Conservation (phyloP, 345 rosid genomes). For the Salix dunnii region DNA sequence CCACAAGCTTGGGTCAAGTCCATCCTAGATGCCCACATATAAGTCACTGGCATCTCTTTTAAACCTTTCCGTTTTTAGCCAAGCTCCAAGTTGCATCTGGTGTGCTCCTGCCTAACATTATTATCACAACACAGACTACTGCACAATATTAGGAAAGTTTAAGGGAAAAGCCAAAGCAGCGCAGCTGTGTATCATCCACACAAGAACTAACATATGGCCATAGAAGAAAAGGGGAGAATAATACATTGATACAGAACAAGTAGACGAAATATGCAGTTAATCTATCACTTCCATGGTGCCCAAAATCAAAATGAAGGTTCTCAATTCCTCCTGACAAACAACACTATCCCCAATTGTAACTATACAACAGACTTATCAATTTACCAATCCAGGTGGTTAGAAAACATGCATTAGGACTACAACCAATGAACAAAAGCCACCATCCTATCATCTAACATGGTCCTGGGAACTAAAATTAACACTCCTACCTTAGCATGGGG, state of each 20-base stretch:
- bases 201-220: background rate
- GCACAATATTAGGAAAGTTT: background rate
- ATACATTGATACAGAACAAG: background rate
- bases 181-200: background rate
- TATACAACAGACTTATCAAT: constrained; percentile 30
- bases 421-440: constrained; percentile 11
- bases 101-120: background rate
- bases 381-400: constrained; percentile 22
- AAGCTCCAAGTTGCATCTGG: background rate
- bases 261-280: background rate
- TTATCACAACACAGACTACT: background rate
- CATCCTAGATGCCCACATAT: background rate
- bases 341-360: constrained; percentile 20
- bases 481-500: constrained; percentile 10
- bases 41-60: background rate
- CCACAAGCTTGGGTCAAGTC: background rate
- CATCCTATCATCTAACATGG: constrained; percentile 12
- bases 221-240: background rate
- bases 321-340: constrained; percentile 16
- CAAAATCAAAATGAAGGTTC: constrained; percentile 17
- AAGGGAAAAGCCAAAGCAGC: background rate
- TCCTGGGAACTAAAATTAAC: constrained; percentile 17
- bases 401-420: constrained; percentile 16
- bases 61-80: background rate
- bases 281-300: constrained; percentile 14